Base-by-base conservation (phyloP, 768 basidiomycete genomes). In the Grammothele lineata region DNA sequence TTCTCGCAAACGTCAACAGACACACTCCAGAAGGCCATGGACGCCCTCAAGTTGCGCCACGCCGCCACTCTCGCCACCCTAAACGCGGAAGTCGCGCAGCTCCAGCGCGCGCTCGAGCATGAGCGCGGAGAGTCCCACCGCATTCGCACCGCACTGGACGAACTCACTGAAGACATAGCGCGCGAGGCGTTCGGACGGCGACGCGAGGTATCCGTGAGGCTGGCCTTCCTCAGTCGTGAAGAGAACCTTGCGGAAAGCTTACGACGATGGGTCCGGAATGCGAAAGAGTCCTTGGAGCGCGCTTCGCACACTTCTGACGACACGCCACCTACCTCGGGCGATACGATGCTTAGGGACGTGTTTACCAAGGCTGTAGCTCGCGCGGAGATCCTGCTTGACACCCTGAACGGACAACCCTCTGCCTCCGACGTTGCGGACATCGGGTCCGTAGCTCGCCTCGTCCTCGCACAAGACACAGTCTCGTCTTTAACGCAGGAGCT, bases 1-100 rank as follows among this genome's bases (percentile, higher is more conserved):
- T 92, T 91, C 65, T 89, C 88, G 2, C 89, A 92, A 59, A 70
- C 76, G 2, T 80, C 85, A 6, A 85, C 83, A 4, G 74, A 86
- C 45, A 61, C 73, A 1, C 76, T 92, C 0, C 85, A 87, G 53
- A 57, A 67, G 3, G 76, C 86, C 11, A 69, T 91, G 35, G 67
- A 69, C 5, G 65, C 77, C 2, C 71, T 87, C 39, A 80, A 78
- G 44, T 60, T 72, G 0, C 77, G 89, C 3, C 83, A 90, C 57
- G 65, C 74, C 2, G 77, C 85, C 1, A 85, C 84, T 0, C 57
- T 78, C 1, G 57, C 73, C 4, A 85, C 85, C 0, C 66, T 87
- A 2, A 67, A 78, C 17, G 57, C 72, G 2, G 77, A 81, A 50
- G 60, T 80, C 12, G 68, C 72, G 3, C 50, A 67, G 3, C 58